A percentile compares a stretch with the other conserved stretches of the same genome.
Conservation (phyloP, 257 asterid genomes). For the Solanum chaucha region DNA sequence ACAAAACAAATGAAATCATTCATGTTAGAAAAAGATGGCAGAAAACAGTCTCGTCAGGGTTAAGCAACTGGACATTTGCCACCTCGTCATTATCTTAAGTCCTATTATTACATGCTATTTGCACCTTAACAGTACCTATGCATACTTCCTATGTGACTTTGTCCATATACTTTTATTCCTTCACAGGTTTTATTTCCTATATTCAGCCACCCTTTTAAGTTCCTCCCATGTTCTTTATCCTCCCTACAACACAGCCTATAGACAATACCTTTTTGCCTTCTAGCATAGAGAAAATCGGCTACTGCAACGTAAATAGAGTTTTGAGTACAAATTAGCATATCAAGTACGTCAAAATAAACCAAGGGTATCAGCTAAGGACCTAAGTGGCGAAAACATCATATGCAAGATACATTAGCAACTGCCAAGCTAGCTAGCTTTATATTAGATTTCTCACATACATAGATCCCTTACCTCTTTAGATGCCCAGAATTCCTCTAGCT, state of each 20-base stretch:
- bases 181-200: not conserved
- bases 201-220: not conserved
- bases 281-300: not conserved
- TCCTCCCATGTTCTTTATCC: not conserved
- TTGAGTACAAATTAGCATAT: not conserved
- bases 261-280: not conserved
- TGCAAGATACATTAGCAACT: not conserved
- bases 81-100: not conserved
- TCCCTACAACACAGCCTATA: not conserved
- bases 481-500: slow-evolving; percentile 89
- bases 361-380: not conserved
- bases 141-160: not conserved
- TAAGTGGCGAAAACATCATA: not conserved
- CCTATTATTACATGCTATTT: not conserved
- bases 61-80: not conserved
- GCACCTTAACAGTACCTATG: not conserved
- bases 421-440: not conserved
- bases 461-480: slow-evolving; percentile 69
- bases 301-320: not conserved
- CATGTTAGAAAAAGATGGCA: not conserved
- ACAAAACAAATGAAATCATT: not conserved
- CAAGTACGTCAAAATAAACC: not conserved
- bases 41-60: not conserved
- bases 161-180: not conserved
- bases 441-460: not conserved